Conservation (phyloP, 208 protist species). For the Acanthamoeba comandoni region DNA sequence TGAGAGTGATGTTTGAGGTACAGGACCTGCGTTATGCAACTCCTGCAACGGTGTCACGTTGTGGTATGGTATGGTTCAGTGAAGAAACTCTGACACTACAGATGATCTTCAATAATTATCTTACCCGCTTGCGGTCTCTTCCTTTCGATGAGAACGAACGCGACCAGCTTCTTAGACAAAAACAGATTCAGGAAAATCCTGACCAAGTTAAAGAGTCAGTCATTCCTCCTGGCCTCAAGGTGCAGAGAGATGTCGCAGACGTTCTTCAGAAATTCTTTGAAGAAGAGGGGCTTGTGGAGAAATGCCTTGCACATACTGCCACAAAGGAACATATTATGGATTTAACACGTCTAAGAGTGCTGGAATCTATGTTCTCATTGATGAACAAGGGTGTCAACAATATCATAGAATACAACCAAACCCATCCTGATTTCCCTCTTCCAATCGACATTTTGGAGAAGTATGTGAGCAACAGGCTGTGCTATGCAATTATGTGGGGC, state of each 20-base stretch:
- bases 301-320: constrained; percentile 88
- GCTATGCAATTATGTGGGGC: constrained; percentile 96
- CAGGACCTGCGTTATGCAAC: constrained; percentile 97
- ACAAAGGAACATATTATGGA: constrained; percentile 94
- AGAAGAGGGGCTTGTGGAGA: constrained; percentile 89
- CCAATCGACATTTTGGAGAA: constrained; percentile 80
- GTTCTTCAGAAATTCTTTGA: constrained; percentile 91
- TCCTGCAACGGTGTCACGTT: constrained; percentile 97
- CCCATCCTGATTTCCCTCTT: constrained; percentile 90
- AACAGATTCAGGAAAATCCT: neutral
- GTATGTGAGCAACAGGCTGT: constrained; percentile 91
- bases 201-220: no score
- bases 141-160: constrained; percentile 80
- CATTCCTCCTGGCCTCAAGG: constrained; percentile 81
- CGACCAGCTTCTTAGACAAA: constrained; percentile 38
- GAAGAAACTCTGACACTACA: constrained; percentile 91
- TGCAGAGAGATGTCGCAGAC: constrained; percentile 91
- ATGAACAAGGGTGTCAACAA: constrained; percentile 92
- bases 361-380: constrained; percentile 94
- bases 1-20: constrained; percentile 98
- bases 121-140: constrained; percentile 76
- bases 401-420: constrained; percentile 92
- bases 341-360: constrained; percentile 90
- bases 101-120: constrained; percentile 91
- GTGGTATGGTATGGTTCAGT: constrained; percentile 99